Evolutionary conservation across 352 stramenopile genomes (phyloP).

Genomic region (Pythium folliculosum): DNA sequence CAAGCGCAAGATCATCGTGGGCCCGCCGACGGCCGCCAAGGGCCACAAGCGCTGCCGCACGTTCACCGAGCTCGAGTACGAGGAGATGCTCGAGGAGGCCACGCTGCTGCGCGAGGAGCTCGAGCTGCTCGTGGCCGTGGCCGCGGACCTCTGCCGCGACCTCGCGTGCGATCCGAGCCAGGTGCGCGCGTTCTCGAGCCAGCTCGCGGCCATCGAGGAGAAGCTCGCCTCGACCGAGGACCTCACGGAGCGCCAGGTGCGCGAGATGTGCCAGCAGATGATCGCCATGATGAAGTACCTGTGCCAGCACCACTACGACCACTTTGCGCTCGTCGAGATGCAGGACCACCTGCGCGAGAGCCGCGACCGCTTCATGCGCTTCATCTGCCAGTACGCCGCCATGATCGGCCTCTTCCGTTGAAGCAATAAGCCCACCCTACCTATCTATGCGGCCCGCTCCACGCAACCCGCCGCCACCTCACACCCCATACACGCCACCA

Average conservation of each 20-base stretch:
- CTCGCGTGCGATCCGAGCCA: conserved; percentile 38
- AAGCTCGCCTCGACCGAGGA: conserved; percentile 48
- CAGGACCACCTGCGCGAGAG: conserved; percentile 65
- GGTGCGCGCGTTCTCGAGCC: conserved; percentile 33
- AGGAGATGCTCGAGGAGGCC: conserved; percentile 72
- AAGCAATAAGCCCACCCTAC: neutral
- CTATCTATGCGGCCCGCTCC: neutral
- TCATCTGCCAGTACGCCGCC: conserved; percentile 69
- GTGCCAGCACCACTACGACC: conserved; percentile 59
- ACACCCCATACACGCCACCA: conserved; percentile 6
- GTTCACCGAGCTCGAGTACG: conserved; percentile 73
- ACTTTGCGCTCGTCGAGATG: conserved; percentile 77
- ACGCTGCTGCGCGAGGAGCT: conserved; percentile 69
- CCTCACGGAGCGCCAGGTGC: conserved; percentile 58
- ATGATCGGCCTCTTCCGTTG: conserved; percentile 57
- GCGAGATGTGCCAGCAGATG: conserved; percentile 71
- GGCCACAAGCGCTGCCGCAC: conserved; percentile 54
- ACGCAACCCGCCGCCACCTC: neutral
- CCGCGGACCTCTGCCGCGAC: conserved; percentile 56
- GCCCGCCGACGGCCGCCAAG: conserved; percentile 13
- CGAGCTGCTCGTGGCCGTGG: conserved; percentile 64
- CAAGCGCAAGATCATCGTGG: conserved; percentile 34
- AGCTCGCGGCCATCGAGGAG: conserved; percentile 48
- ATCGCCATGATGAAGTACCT: conserved; percentile 74
- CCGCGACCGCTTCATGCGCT: conserved; percentile 75